Evolutionary conservation across 139 green algal genomes (phyloP).

Genomic region (Chlamydomonas asymmetrica): DNA sequence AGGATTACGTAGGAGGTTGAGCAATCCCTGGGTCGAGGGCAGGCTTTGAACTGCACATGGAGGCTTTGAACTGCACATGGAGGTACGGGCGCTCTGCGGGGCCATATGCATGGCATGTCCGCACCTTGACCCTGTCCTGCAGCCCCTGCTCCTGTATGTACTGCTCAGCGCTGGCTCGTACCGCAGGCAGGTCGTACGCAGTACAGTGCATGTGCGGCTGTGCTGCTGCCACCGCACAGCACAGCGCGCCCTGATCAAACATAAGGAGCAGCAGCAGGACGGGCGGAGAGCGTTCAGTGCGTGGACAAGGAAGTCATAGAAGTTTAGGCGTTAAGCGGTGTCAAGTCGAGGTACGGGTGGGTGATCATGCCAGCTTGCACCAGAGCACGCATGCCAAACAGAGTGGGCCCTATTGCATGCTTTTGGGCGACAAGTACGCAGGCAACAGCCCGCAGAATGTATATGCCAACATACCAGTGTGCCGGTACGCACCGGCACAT

Average conservation of each 20-base stretch:
- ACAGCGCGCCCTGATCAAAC: conserved; percentile 20
- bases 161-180: conserved; percentile 22
- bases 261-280: too few species aligned
- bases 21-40: neutral
- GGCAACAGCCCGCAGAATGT: too few species aligned
- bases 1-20: neutral
- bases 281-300: too few species aligned
- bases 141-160: conserved; percentile 26
- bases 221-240: conserved; percentile 18
- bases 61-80: neutral
- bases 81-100: neutral
- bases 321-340: too few species aligned
- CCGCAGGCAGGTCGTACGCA: conserved; percentile 35
- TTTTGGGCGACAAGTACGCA: too few species aligned
- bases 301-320: too few species aligned
- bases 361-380: too few species aligned
- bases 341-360: too few species aligned
- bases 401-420: too few species aligned
- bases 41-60: neutral
- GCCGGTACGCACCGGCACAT: too few species aligned
- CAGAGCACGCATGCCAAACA: too few species aligned
- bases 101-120: neutral
- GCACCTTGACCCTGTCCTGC: conserved; percentile 27
- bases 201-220: conserved; percentile 36
- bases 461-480: too few species aligned